Percentiles rank a stretch among this genome's conserved stretches.
Evolutionary conservation across 225 moss, liverwort and hornwort species (phyloP).

Genomic region (Pleurozium schreberi): DNA sequence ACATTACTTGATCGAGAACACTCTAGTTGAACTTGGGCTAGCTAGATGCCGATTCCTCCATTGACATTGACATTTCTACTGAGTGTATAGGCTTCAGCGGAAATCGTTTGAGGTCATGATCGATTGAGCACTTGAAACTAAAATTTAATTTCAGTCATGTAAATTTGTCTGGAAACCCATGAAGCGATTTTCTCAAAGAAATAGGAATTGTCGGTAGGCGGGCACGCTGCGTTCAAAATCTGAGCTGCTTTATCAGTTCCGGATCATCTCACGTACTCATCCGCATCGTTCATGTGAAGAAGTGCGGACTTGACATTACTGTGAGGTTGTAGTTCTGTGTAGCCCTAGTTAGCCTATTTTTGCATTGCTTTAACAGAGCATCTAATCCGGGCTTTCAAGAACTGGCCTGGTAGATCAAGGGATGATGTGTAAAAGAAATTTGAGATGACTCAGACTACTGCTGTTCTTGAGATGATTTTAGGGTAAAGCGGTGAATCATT

Average conservation of each 20-base stretch:
- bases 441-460: neutral
- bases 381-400: neutral
- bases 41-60: neutral
- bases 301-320: too few species aligned
- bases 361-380: neutral
- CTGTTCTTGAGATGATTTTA: neutral
- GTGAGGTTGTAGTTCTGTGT: neutral
- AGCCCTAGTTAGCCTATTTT: neutral
- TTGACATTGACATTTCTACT: neutral
- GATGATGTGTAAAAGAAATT: neutral
- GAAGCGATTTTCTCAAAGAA: neutral
- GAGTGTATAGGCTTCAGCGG: neutral
- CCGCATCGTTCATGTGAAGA: neutral
- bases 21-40: neutral
- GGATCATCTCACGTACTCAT: too few species aligned
- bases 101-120: neutral
- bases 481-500: neutral
- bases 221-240: too few species aligned
- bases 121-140: neutral
- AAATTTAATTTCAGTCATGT: neutral
- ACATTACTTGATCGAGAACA: neutral
- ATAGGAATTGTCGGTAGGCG: neutral
- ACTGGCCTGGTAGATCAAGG: neutral
- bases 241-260: neutral
- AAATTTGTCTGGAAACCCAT: neutral